phyloP scores from a whole-genome alignment of 2,329 filamentous ascomycete genomes.

The Fusarium veterinarium region DNA sequence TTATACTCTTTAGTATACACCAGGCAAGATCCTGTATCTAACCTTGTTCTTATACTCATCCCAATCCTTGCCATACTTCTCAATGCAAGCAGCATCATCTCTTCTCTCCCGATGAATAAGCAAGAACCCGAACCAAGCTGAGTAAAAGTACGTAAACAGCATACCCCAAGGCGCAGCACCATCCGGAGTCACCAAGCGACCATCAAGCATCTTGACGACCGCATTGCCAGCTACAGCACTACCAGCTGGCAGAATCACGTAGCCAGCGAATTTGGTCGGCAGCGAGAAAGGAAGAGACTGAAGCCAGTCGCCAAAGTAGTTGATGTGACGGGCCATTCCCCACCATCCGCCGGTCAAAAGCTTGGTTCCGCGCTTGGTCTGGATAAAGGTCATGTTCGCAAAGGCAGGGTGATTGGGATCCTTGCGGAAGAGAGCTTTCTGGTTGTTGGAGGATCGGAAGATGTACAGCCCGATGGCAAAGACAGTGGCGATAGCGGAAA shows the following conservation, averaged over 20 bases:
- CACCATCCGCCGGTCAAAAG: constrained; percentile 90
- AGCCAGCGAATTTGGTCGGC: constrained; percentile 85
- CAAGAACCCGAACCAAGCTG: constrained; percentile 86
- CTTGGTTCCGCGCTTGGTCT: constrained; percentile 82
- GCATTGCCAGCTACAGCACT: constrained; percentile 54
- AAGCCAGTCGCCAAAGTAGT: constrained; percentile 93
- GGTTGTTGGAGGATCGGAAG: constrained; percentile 88
- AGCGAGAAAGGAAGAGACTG: constrained; percentile 89
- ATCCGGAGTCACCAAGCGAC: constrained; percentile 73
- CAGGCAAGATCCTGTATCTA: constrained; percentile 81
- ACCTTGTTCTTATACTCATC: constrained; percentile 84
- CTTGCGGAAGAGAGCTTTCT: constrained; percentile 93
- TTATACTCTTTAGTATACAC: constrained; percentile 56
- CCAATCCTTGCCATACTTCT: constrained; percentile 93
- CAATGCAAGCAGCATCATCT: constrained; percentile 86
- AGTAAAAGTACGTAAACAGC: constrained; percentile 90
- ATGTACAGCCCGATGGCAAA: constrained; percentile 80
- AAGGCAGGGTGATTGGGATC: constrained; percentile 83
- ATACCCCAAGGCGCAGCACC: constrained; percentile 83
- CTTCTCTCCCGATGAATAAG: constrained; percentile 84
- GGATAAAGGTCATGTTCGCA: constrained; percentile 81
- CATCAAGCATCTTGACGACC: constrained; percentile 65
- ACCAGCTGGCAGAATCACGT: constrained; percentile 70
- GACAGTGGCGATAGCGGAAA: constrained; percentile 71
- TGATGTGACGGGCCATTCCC: constrained; percentile 89